phyloP scores from a whole-genome alignment of 164 flowering plant genomes.

The Macadamia tetraphylla region DNA sequence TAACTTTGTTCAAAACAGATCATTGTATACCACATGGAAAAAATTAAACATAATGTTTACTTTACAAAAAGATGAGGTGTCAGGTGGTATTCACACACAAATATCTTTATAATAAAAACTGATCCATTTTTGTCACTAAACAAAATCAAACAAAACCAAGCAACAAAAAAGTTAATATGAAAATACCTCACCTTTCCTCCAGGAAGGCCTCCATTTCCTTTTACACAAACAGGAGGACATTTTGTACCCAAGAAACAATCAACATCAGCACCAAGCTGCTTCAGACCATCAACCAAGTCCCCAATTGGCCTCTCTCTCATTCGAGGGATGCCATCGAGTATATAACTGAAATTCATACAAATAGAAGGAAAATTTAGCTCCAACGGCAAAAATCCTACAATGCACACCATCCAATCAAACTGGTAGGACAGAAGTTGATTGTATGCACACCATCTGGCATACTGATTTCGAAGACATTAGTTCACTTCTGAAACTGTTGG shows the following conservation, averaged over 20 bases:
- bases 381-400: too few species aligned
- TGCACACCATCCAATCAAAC: too few species aligned
- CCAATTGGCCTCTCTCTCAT: slow-evolving; percentile 99
- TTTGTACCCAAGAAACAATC: slow-evolving; percentile 82
- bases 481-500: too few species aligned
- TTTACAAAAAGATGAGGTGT: neutral
- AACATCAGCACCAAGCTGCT: slow-evolving; percentile 97
- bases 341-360: slow-evolving; percentile 44
- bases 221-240: slow-evolving; percentile 91
- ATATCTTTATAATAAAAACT: too few species aligned
- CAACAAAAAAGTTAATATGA: neutral
- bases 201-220: slow-evolving; percentile 94
- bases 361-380: neutral
- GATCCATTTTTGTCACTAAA: neutral
- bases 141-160: neutral
- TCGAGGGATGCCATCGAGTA: slow-evolving; percentile 96
- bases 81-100: too few species aligned
- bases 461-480: too few species aligned
- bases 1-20: neutral
- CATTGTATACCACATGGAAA: neutral
- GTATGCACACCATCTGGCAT: too few species aligned
- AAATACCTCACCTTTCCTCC: slow-evolving; percentile 75
- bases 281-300: slow-evolving; percentile 83
- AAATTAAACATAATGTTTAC: neutral
- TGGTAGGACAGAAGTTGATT: too few species aligned